Evolutionary conservation across 768 basidiomycete species (phyloP).

Genomic region (Trametes villosa): DNA sequence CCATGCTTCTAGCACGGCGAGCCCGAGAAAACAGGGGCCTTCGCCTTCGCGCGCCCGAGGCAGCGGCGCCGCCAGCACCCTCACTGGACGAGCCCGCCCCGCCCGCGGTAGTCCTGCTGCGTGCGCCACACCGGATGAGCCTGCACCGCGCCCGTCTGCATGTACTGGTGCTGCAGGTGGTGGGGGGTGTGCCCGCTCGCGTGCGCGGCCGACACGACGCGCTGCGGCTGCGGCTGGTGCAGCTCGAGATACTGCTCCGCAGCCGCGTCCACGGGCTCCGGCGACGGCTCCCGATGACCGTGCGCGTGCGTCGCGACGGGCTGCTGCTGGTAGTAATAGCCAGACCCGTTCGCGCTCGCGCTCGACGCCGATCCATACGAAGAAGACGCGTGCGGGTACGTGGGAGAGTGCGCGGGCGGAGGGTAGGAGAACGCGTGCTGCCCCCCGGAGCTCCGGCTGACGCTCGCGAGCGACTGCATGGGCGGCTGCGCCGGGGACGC

Average conservation of each 20-base stretch:
- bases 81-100: constrained; percentile 20
- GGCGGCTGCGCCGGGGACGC: constrained; percentile 6
- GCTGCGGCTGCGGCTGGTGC: constrained; percentile 26
- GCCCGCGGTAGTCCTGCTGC: constrained; percentile 11
- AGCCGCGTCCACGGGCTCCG: constrained; percentile 4
- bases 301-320: background rate
- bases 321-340: constrained; percentile 14
- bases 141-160: constrained; percentile 10
- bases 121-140: constrained; percentile 12
- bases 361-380: constrained; percentile 6
- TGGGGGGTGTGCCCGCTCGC: background rate
- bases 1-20: too few species aligned
- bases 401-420: background rate
- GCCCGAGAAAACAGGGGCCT: background rate
- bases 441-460: constrained; percentile 9
- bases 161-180: background rate
- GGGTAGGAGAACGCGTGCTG: constrained; percentile 19
- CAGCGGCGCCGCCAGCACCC: background rate
- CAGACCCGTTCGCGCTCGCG: background rate
- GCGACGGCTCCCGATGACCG: constrained; percentile 6
- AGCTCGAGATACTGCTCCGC: constrained; percentile 18
- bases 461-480: constrained; percentile 9
- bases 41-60: background rate
- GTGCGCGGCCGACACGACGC: background rate
- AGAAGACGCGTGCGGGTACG: constrained; percentile 3